These are phyloP conservation scores for Ophiobolus disseminans DNA, from an alignment of 2,329 filamentous ascomycete genomes.

Conservation along the genomic window DNA sequence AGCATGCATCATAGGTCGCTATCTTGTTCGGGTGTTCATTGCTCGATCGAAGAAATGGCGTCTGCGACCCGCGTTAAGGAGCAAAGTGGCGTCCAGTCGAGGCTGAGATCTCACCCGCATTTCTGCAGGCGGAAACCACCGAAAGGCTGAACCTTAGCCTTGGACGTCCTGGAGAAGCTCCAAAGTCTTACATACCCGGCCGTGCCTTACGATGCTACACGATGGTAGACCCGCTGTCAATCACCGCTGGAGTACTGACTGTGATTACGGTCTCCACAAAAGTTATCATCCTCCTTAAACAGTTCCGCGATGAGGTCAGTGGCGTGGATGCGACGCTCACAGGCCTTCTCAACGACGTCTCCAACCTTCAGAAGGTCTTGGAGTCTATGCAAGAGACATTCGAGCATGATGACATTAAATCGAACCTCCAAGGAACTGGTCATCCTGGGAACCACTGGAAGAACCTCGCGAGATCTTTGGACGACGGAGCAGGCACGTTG, in stretches of 20 bases:
- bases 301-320: constrained; percentile 27
- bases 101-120: no score
- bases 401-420: constrained; percentile 24
- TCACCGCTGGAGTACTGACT: constrained; percentile 23
- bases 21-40: no score
- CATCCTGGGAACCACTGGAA: constrained; percentile 32
- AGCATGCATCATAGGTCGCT: no score
- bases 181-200: no score
- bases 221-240: constrained; percentile 28
- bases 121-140: no score
- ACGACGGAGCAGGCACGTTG: constrained; percentile 27
- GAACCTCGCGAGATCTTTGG: constrained; percentile 28
- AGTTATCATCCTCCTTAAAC: constrained; percentile 22
- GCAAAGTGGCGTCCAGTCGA: no score
- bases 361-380: constrained; percentile 26
- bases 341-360: constrained; percentile 29
- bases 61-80: no score
- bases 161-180: no score
- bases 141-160: no score
- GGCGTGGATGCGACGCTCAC: constrained; percentile 28
- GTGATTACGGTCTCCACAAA: constrained; percentile 26
- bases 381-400: constrained; percentile 34
- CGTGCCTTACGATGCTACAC: no score
- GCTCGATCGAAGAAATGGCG: no score
- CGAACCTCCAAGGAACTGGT: constrained; percentile 22